phyloP scores from a whole-genome alignment of 768 basidiomycete genomes.

The Russula sp. region DNA sequence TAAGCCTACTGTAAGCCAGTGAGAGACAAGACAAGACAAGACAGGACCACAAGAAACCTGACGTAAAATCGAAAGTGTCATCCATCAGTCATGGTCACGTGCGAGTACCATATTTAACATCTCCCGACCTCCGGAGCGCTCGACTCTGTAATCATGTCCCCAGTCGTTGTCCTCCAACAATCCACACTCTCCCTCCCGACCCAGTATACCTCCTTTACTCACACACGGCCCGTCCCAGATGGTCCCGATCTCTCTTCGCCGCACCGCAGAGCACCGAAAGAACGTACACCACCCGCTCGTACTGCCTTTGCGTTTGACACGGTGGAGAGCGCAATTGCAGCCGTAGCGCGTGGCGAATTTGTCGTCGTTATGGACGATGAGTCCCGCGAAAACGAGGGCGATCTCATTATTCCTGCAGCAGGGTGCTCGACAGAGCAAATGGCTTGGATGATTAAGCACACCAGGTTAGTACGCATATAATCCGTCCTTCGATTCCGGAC shows the following conservation, averaged over 20 bases:
- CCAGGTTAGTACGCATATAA: constrained; percentile 57
- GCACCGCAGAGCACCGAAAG: constrained; percentile 33
- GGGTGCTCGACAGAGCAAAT: constrained; percentile 92
- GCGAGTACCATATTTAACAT: background rate
- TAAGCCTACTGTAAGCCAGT: no score
- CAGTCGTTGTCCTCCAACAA: constrained; percentile 14
- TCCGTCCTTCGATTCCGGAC: constrained; percentile 6
- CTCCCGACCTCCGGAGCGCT: background rate
- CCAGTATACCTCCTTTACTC: background rate
- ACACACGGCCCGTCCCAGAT: constrained; percentile 6
- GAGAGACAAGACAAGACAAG: no score
- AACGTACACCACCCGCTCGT: constrained; percentile 31
- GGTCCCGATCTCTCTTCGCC: constrained; percentile 26
- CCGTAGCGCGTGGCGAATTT: constrained; percentile 80
- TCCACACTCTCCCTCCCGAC: background rate
- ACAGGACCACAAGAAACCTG: no score
- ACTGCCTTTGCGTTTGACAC: constrained; percentile 66
- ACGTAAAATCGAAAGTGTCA: background rate
- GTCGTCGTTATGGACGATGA: constrained; percentile 98
- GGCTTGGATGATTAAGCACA: constrained; percentile 98
- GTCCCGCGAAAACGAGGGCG: constrained; percentile 93
- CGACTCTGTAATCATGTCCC: constrained; percentile 16
- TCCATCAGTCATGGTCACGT: background rate
- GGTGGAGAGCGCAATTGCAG: constrained; percentile 73
- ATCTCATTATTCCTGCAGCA: constrained; percentile 84